Base-by-base conservation (phyloP, 139 green algal genomes). In the Auxenochlorella pyrenoidosa region DNA sequence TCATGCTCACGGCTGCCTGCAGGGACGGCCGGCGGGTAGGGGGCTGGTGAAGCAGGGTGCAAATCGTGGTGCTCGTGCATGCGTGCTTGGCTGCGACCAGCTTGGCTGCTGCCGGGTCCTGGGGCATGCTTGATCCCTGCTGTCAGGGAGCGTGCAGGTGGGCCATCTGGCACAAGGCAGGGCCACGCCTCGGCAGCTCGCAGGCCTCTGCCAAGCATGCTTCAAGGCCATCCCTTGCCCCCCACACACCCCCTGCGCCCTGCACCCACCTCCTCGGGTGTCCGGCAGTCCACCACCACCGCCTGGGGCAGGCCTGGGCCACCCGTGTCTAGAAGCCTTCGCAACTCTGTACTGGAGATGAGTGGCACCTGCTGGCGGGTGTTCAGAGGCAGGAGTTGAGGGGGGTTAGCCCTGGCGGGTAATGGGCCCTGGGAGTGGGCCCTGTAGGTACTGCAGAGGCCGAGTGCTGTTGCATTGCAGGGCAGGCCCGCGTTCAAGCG, bases 281-380 rank as follows among this genome's bases (percentile, higher is more conserved):
- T 90, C 5, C 90, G 68, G 0, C 59, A 71, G 81, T 94, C 91
- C 47, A 94, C 82, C 2, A 94, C 22, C 34, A 78, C 38, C 24
- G 89, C 22, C 70, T 32, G 34, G 63, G 68, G n/a, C 73, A 19
- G 32, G 32, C 41, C 44, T 0, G 79, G 81, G 5, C 70, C 41
- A 22, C 83, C 79, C 47, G 86, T 40, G 12, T 63, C 54, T 26
- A 24, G 54, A 4, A 41, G 22, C 19, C 13, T 22, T 30, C 36
- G 43, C 66, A 83, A 43, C 36, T 65, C 54, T 36, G 58, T 84
- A 58, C 79, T 58, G 10, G 41, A 75, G 3, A 65, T 84, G 24
- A 73, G 1, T 2, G 79, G 79, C 47, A 82, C 76, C 76, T 79
- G 70, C 76, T 79, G 70, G 70, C 70, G 2, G 22, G 70, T 13